Conservation (phyloP, 106 monocot genomes). For the Allium cepa region DNA sequence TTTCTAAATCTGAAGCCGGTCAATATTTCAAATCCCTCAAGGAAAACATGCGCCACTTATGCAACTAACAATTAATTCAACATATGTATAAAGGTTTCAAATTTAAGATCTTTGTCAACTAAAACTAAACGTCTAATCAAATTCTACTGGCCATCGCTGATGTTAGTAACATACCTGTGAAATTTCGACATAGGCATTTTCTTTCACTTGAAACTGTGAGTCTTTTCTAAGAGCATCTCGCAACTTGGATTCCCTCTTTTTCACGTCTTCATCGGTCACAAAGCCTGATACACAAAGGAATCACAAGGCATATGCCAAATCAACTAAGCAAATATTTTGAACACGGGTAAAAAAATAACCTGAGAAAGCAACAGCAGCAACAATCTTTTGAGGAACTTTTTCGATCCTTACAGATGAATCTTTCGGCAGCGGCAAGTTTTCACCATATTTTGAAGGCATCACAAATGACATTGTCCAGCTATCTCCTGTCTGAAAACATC, state of each 20-base stretch:
- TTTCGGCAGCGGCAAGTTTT: slow-evolving; percentile 62
- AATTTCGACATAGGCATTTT: slow-evolving; percentile 54
- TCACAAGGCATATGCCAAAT: neutral
- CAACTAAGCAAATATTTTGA: neutral
- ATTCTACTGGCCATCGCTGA: too few species aligned
- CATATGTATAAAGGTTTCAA: too few species aligned
- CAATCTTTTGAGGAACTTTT: slow-evolving; percentile 54
- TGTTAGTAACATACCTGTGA: slow-evolving; percentile 47
- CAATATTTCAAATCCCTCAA: too few species aligned
- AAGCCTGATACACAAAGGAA: slow-evolving; percentile 35
- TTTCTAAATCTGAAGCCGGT: too few species aligned
- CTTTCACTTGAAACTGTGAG: slow-evolving; percentile 48
- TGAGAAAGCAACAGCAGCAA: slow-evolving; percentile 72
- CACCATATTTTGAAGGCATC: slow-evolving; percentile 80
- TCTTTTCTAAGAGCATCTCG: slow-evolving; percentile 46
- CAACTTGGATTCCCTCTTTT: slow-evolving; percentile 38
- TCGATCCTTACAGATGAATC: slow-evolving; percentile 66
- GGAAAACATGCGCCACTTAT: too few species aligned
- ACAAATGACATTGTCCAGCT: slow-evolving; percentile 90
- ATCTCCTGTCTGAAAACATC: slow-evolving; percentile 28
- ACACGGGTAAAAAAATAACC: slow-evolving; percentile 18
- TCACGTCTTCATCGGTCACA: slow-evolving; percentile 67
- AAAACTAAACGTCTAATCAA: too few species aligned
- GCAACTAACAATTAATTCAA: too few species aligned
- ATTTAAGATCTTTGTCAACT: too few species aligned